Percentiles rank a stretch among this genome's conserved stretches.
These are phyloP conservation scores for Camellia granthamiana DNA, from an alignment of 148 eudicot genomes.

Conservation along the genomic window DNA sequence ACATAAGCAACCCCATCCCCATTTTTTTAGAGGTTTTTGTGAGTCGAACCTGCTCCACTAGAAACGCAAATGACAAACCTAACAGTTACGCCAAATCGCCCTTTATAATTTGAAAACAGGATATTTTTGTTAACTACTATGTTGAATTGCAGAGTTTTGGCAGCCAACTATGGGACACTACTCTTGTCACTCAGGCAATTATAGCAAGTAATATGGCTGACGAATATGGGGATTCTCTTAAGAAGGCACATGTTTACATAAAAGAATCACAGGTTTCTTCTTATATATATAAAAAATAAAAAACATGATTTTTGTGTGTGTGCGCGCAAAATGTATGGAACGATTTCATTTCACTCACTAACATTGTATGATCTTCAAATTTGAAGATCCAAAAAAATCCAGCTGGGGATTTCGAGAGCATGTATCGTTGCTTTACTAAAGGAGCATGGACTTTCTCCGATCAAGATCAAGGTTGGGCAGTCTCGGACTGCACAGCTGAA, in stretches of 20 bases:
- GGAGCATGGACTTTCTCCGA: constrained; percentile 11
- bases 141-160: constrained; percentile 20
- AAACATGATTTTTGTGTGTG: too few relatives aligned
- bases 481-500: constrained; percentile 14
- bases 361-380: too few relatives aligned
- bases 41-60: too few relatives aligned
- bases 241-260: constrained; percentile 2
- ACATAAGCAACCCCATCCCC: too few relatives aligned
- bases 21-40: too few relatives aligned
- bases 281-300: too few relatives aligned
- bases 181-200: constrained; percentile 20
- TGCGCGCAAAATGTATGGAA: too few relatives aligned
- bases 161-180: constrained; percentile 24
- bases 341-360: not conserved
- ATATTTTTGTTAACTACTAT: too few relatives aligned
- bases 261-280: constrained; percentile 21
- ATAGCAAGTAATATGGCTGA: constrained; percentile 4
- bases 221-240: constrained; percentile 9
- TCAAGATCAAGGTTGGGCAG: constrained; percentile 13
- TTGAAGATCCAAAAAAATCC: constrained; percentile 12
- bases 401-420: not conserved
- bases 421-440: constrained; percentile 6
- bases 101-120: too few relatives aligned
- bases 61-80: too few relatives aligned
- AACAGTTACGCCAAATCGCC: too few relatives aligned